Conservation (phyloP, 1,284 basidiomycete species). For the Cryptococcus amylolentus region DNA sequence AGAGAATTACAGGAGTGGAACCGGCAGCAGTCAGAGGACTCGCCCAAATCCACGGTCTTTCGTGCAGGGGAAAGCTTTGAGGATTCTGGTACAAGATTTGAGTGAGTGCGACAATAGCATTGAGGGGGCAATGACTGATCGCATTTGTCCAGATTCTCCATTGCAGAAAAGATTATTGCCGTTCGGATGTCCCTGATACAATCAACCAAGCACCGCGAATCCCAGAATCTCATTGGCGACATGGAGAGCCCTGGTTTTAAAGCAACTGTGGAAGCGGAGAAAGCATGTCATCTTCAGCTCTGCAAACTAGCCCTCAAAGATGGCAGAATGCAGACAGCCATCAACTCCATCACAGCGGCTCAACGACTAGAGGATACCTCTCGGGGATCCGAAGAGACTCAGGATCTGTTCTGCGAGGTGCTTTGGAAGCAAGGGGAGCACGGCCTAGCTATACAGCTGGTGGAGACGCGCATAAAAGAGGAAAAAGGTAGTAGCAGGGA, state of each 20-base stretch:
- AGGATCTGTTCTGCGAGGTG: conserved; percentile 76
- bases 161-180: conserved; percentile 73
- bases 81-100: neutral
- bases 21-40: conserved; percentile 50
- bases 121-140: neutral
- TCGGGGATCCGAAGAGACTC: conserved; percentile 49
- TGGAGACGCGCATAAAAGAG: conserved; percentile 53
- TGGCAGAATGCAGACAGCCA: conserved; percentile 70
- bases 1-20: conserved; percentile 58
- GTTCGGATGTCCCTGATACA: conserved; percentile 77
- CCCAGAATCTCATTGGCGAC: conserved; percentile 58
- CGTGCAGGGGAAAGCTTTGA: conserved; percentile 11
- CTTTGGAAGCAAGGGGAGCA: conserved; percentile 86
- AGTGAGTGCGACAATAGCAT: neutral
- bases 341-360: conserved; percentile 78
- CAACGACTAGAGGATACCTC: conserved; percentile 57
- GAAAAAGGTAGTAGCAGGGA: conserved; percentile 4
- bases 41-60: conserved; percentile 22
- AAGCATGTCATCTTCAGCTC: conserved; percentile 65
- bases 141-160: conserved; percentile 60
- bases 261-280: conserved; percentile 63
- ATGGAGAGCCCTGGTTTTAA: conserved; percentile 59
- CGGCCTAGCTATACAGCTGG: conserved; percentile 71
- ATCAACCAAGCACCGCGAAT: conserved; percentile 64
- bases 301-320: conserved; percentile 70